These are phyloP conservation scores for Apiospora kogelbergensis DNA, from an alignment of 2,329 filamentous ascomycete genomes.

Conservation along the genomic window DNA sequence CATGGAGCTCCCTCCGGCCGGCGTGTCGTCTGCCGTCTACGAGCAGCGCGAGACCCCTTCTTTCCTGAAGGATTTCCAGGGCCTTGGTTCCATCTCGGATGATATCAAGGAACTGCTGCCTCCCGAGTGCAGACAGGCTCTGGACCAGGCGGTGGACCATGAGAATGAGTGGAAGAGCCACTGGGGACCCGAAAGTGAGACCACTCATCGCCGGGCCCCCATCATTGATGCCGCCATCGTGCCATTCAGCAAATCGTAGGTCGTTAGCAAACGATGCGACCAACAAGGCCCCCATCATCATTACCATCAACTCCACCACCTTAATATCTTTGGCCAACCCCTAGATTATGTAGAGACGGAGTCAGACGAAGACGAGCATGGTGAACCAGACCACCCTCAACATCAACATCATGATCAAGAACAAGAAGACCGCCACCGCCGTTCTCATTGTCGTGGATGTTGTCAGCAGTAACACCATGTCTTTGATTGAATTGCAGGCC, in stretches of 20 bases:
- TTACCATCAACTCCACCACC: too few species aligned
- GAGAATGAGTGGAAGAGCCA: constrained; percentile 72
- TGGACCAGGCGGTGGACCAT: constrained; percentile 63
- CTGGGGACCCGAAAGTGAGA: constrained; percentile 70
- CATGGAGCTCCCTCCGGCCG: constrained; percentile 50
- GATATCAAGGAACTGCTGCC: constrained; percentile 68
- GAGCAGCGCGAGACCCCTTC: constrained; percentile 43
- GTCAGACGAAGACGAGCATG: too few species aligned
- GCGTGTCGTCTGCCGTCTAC: constrained; percentile 46
- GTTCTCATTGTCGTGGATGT: too few species aligned
- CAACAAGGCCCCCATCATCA: too few species aligned
- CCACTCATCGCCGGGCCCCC: constrained; percentile 51
- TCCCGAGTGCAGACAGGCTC: constrained; percentile 68
- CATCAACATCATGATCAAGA: too few species aligned
- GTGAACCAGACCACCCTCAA: too few species aligned
- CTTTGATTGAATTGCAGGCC: too few species aligned
- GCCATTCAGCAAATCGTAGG: constrained; percentile 48
- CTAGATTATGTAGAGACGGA: too few species aligned
- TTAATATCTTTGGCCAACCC: too few species aligned
- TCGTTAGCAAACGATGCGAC: neutral
- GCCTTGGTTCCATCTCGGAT: constrained; percentile 62
- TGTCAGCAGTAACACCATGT: too few species aligned
- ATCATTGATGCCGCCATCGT: constrained; percentile 66
- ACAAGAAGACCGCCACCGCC: too few species aligned
- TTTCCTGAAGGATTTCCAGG: constrained; percentile 55